phyloP scores from a whole-genome alignment of 2,329 filamentous ascomycete genomes.

The Aspergillus intermedius region DNA sequence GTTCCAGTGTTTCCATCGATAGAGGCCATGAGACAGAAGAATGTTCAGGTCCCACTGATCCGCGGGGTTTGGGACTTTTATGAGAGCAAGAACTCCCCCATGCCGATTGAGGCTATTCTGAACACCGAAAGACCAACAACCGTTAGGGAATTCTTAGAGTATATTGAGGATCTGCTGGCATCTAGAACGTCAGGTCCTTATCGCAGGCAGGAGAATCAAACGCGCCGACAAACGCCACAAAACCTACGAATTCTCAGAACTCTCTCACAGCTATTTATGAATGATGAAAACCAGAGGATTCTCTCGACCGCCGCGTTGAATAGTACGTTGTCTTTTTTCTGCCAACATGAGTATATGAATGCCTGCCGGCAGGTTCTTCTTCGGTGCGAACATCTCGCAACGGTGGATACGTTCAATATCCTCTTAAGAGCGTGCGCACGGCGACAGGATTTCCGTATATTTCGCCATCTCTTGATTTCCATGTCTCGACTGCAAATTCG shows the following conservation, averaged over 20 bases:
- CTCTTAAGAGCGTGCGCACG: slow-evolving; percentile 34
- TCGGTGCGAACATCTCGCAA: slow-evolving; percentile 29
- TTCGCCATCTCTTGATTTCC: slow-evolving; percentile 29
- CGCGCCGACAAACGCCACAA: slow-evolving; percentile 4
- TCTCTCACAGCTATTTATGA: slow-evolving; percentile 27
- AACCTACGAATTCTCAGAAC: slow-evolving; percentile 14
- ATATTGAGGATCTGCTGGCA: slow-evolving; percentile 33
- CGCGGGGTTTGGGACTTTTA: slow-evolving; percentile 25
- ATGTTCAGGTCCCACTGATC: slow-evolving; percentile 20
- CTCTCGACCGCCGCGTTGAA: slow-evolving; percentile 40
- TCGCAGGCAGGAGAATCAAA: neutral
- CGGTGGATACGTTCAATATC: slow-evolving; percentile 40
- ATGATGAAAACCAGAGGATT: slow-evolving; percentile 21
- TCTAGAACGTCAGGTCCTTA: slow-evolving; percentile 11
- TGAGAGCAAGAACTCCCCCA: neutral
- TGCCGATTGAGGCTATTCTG: neutral
- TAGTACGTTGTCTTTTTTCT: slow-evolving; percentile 32
- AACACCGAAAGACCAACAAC: slow-evolving; percentile 19
- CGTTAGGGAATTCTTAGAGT: slow-evolving; percentile 31
- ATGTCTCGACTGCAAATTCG: slow-evolving; percentile 34
- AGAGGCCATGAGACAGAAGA: slow-evolving; percentile 15
- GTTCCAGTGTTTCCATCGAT: slow-evolving; percentile 27
- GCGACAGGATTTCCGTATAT: slow-evolving; percentile 33
- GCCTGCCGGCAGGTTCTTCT: slow-evolving; percentile 29
- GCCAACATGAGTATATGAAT: slow-evolving; percentile 24